These are phyloP conservation scores for Cercospora sp. DNA, from an alignment of 2,329 filamentous ascomycete species.

Conservation along the genomic window DNA sequence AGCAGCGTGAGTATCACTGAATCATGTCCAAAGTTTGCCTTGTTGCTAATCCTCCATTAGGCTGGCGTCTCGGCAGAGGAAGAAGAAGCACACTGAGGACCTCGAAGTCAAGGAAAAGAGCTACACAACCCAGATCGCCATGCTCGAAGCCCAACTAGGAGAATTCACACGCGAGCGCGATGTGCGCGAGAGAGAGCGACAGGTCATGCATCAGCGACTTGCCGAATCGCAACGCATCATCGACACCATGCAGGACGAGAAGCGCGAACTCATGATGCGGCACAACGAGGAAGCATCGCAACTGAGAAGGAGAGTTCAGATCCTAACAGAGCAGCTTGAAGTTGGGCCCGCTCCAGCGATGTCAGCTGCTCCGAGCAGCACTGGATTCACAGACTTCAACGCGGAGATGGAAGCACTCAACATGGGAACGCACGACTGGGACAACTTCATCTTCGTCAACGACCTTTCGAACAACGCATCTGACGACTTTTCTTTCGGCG, in stretches of 20 bases:
- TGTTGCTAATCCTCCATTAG: conserved; percentile 49
- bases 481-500: conserved; percentile 60
- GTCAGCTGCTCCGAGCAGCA: conserved; percentile 56
- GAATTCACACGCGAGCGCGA: conserved; percentile 60
- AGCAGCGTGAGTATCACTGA: conserved; percentile 69
- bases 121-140: conserved; percentile 71
- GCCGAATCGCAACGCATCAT: conserved; percentile 74
- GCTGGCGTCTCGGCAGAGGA: conserved; percentile 92
- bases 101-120: conserved; percentile 97
- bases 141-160: conserved; percentile 75
- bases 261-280: conserved; percentile 83
- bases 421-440: conserved; percentile 72
- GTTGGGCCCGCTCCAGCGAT: conserved; percentile 47
- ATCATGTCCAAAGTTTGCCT: conserved; percentile 15
- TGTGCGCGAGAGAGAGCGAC: conserved; percentile 34
- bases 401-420: conserved; percentile 79
- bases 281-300: conserved; percentile 90
- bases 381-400: conserved; percentile 69
- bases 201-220: conserved; percentile 64
- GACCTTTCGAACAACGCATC: conserved; percentile 37
- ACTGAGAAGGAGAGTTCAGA: conserved; percentile 86
- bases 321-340: conserved; percentile 70
- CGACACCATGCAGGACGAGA: conserved; percentile 76
- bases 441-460: conserved; percentile 74
- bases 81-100: conserved; percentile 97